Evolutionary conservation across 73 alveolate genomes (phyloP).

Genomic region (Tetrahymena thermophila): DNA sequence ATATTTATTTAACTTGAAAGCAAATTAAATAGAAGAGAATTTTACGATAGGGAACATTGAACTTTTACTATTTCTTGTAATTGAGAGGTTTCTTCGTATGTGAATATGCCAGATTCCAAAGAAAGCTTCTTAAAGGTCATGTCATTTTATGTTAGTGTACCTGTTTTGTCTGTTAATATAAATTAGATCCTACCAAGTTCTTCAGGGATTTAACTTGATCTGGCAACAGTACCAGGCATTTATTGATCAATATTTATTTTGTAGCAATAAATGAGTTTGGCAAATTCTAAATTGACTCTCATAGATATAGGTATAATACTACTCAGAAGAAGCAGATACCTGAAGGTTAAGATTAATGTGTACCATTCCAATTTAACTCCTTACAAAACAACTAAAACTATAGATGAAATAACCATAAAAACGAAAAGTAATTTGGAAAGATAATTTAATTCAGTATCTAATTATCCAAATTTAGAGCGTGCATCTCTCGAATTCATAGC

Average conservation of each 20-base stretch:
- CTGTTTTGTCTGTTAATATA: conserved; percentile 94
- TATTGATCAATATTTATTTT: conserved; percentile 62
- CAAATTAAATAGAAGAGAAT: not conserved
- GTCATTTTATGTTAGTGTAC: conserved; percentile 94
- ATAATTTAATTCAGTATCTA: conserved; percentile 73
- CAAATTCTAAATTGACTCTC: conserved; percentile 92
- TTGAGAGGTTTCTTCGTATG: conserved; percentile 52
- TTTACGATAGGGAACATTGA: not conserved
- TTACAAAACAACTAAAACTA: not conserved
- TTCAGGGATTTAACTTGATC: conserved; percentile 95
- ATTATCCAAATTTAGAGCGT: conserved; percentile 73
- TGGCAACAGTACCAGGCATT: conserved; percentile 83
- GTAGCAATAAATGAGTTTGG: conserved; percentile 76
- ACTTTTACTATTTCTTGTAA: conserved; percentile 4
- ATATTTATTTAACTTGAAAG: not conserved
- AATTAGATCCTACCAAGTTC: conserved; percentile 88
- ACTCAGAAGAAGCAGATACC: conserved; percentile 75
- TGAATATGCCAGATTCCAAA: conserved; percentile 65
- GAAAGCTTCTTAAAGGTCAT: conserved; percentile 87
- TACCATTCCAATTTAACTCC: not conserved
- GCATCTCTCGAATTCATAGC: conserved; percentile 82
- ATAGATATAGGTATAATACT: conserved; percentile 88
- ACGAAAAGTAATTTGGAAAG: conserved; percentile 53
- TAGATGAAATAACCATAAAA: conserved; percentile 55
- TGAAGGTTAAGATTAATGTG: conserved; percentile 27